Conservation (phyloP, 306 rosid species). For the Benincasa hispida region DNA sequence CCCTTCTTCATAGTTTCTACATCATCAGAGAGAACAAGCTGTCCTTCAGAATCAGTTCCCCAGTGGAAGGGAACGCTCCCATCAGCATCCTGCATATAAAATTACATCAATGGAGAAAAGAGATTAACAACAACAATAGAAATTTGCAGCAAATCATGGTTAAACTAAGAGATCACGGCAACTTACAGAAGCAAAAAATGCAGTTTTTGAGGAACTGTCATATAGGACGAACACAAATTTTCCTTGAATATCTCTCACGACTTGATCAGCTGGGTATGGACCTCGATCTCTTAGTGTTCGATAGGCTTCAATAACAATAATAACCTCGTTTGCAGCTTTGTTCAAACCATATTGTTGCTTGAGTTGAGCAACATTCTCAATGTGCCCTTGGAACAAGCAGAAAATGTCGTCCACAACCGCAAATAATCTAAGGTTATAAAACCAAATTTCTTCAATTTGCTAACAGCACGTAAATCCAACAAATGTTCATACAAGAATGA, state of each 20-base stretch:
- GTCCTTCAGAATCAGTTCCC: constrained; percentile 92
- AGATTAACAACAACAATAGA: neutral
- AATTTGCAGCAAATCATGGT: neutral
- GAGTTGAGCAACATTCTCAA: constrained; percentile 67
- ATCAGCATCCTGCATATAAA: constrained; percentile 51
- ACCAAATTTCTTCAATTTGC: neutral
- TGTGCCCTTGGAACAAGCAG: constrained; percentile 95
- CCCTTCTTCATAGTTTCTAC: constrained; percentile 46
- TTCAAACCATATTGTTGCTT: constrained; percentile 96
- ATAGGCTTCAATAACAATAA: constrained; percentile 81
- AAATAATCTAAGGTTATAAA: constrained; percentile 44
- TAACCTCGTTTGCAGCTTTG: constrained; percentile 75
- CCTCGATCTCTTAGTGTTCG: constrained; percentile 93
- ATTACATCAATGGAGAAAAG: neutral
- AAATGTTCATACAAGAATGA: neutral
- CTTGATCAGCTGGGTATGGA: constrained; percentile 90
- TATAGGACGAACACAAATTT: constrained; percentile 70
- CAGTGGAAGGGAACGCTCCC: constrained; percentile 81
- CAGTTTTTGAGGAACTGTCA: constrained; percentile 51
- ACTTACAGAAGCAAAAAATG: constrained; percentile 72
- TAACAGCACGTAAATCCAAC: neutral
- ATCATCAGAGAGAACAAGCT: constrained; percentile 73
- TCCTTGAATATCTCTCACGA: constrained; percentile 91
- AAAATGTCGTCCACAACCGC: constrained; percentile 97
- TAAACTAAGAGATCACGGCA: neutral